Evolutionary conservation across 805 yeast species (phyloP).

Genomic region (Metschnikowia chrysomelidarum): DNA sequence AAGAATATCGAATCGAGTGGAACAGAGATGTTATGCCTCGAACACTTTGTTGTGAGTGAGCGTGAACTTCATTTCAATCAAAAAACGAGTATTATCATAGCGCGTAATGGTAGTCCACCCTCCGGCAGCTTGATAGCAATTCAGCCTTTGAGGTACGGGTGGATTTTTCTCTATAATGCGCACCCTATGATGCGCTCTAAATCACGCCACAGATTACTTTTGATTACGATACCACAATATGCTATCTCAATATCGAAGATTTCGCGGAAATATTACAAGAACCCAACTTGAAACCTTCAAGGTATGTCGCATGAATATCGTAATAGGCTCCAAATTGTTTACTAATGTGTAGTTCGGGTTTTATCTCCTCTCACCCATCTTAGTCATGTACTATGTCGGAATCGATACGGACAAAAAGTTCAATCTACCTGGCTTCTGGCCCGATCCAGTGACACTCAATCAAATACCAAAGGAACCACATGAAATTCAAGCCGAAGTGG

Average conservation of each 20-base stretch:
- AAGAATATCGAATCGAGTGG: no score
- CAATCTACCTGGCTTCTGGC: conserved; percentile 94
- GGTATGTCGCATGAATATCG: conserved; percentile 28
- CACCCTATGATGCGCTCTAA: no score
- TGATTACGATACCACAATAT: no score
- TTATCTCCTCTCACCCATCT: conserved; percentile 80
- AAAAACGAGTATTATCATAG: no score
- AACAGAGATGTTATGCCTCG: no score
- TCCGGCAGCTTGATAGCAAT: no score
- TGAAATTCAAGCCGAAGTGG: conserved; percentile 88
- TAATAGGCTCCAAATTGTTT: not conserved
- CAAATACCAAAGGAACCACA: conserved; percentile 91
- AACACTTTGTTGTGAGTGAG: no score
- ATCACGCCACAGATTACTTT: no score
- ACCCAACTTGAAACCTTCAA: conserved; percentile 45
- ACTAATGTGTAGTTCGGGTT: conserved; percentile 59
- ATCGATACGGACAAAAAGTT: conserved; percentile 84
- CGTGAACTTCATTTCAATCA: no score
- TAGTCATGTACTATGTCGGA: conserved; percentile 93
- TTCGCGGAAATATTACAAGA: conserved; percentile 37
- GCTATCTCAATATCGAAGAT: conserved; percentile 26
- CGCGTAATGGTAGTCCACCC: no score
- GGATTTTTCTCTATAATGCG: no score
- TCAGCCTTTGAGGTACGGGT: conserved; percentile 10
- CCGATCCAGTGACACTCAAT: conserved; percentile 89